Evolutionary conservation across 805 yeast species (phyloP), one percentile per base, ranked within the genome.

Genomic region (Torulaspora franciscae): DNA sequence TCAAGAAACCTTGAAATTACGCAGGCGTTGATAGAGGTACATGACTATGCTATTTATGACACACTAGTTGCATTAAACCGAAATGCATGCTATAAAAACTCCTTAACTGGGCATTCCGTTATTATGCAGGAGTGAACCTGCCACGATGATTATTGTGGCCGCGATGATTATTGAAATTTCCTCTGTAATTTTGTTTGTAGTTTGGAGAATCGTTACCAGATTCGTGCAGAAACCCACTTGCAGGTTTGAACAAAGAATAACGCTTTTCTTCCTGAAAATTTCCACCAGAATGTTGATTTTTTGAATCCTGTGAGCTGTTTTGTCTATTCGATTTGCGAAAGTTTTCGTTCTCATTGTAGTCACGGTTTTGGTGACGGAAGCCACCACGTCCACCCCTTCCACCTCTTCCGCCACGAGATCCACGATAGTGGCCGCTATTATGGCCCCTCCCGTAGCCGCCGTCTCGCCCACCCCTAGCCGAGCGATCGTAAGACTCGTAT

Each of bases 221-320:
- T 15, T 46, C 42, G 32, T 53, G 45, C 35, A 62, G 48, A 46
- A 62, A 62, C 34, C 65, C 62, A 47, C 64, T 59, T 17, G 67
- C 67, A 32, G 67, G 67, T 42, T 57, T 57, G 42, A 62, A 62
- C 26, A 61, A 45, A 11, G 65, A 60, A 44, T 55, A 56, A 14
- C 49, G 51, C 40, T 54, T 52, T 14, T 48, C 56, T 17, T 48
- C 52, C 40, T 39, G 49, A 26, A 33, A 33, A 26, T 34, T 26
- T 29, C 42, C 40, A 23, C 40, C 39, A 25, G 40, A 22, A 39
- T 37, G 42, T 7, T 25, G 33, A 29, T 26, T 32, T 19, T 32
- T 43, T 17, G 15, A 39, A 11, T 39, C 38, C 24, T 32, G 19
- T 9, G 42, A 14, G 34, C 10, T 32, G n/a, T 35, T 28, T 28